Percentiles rank a stretch among this genome's conserved stretches.
phyloP scores from a whole-genome alignment of 2,329 filamentous ascomycete species.

The Chalara sp. region DNA sequence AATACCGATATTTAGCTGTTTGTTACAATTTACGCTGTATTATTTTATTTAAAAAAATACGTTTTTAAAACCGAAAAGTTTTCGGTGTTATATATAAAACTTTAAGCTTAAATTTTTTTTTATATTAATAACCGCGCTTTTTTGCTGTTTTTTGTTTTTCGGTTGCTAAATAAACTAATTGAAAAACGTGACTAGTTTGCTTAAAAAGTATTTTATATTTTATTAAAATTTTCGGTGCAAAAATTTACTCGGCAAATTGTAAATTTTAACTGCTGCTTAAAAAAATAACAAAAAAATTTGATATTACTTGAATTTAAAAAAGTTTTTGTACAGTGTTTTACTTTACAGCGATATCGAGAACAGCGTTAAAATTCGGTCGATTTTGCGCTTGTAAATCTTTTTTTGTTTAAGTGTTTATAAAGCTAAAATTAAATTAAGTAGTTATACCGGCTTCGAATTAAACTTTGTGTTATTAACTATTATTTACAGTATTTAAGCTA shows the following conservation, averaged over 20 bases:
- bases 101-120: constrained; percentile 1
- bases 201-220: constrained; percentile 2
- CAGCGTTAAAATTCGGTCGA: not conserved
- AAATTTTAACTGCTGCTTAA: not conserved
- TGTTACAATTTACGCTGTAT: too few species aligned
- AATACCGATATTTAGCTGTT: too few species aligned
- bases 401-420: constrained; percentile 1
- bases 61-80: too few species aligned
- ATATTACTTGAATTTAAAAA: not conserved
- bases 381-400: not conserved
- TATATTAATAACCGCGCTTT: not conserved
- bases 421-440: not conserved
- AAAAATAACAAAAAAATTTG: not conserved
- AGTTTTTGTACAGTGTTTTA: constrained; percentile 1
- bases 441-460: not conserved
- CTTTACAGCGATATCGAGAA: constrained; percentile 1
- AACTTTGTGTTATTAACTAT: constrained; percentile 3
- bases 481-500: constrained; percentile 1
- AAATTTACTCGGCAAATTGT: not conserved
- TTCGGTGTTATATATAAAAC: too few species aligned
- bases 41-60: too few species aligned
- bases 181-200: constrained; percentile 3
- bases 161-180: constrained; percentile 6
- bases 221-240: not conserved
- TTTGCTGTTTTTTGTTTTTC: constrained; percentile 4